Evolutionary conservation across 139 green algal species (phyloP), one percentile per base, ranked within the genome.

Genomic region (Asterochloris erici): DNA sequence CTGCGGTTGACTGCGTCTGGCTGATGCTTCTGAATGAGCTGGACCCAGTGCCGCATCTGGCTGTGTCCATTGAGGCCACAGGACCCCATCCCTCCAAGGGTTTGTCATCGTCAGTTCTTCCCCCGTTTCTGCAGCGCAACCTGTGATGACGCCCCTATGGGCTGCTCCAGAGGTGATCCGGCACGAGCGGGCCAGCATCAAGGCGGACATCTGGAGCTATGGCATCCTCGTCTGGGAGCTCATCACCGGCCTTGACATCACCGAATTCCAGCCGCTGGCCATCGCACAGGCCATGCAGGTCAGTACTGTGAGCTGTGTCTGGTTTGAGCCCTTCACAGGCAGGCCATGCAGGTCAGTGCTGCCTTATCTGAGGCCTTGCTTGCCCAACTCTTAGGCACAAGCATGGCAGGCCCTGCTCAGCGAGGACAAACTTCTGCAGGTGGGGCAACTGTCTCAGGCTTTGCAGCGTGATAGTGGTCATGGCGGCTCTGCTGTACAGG

Each of bases 101-200:
- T 54, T 54, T 54, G 38, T 54, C 6, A 6, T 6, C 38, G 16
- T 23, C 66, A 26, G 66, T 4, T 71, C 4, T 26, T 14, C 63
- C 54, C 38, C 38, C 38, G 38, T 54, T 54, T 6, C 38, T 54
- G 38, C 38, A 54, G 38, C 81, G 11, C 89, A 95, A 82, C 90
- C 90, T 14, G 81, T 93, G 60, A 93, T 95, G 91, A 95, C 91
- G 11, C 91, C 91, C 27, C 86, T 95, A 19, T 95, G 90, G 90
- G 88, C 91, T 0, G 89, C 91, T 15, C 91, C 91, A 47, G 91
- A 95, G 90, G 87, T 91, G 60, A 81, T 95, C 73, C 81, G 89
- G 26, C 87, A 91, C 60, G 89, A 95, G 84, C 81, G 85, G 16
- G 89, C 90, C 0, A 89, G 82, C 62, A 89, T 94, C 84, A 93